phyloP scores from a whole-genome alignment of 2,329 filamentous ascomycete genomes.

The Hymenoscyphus scutula region DNA sequence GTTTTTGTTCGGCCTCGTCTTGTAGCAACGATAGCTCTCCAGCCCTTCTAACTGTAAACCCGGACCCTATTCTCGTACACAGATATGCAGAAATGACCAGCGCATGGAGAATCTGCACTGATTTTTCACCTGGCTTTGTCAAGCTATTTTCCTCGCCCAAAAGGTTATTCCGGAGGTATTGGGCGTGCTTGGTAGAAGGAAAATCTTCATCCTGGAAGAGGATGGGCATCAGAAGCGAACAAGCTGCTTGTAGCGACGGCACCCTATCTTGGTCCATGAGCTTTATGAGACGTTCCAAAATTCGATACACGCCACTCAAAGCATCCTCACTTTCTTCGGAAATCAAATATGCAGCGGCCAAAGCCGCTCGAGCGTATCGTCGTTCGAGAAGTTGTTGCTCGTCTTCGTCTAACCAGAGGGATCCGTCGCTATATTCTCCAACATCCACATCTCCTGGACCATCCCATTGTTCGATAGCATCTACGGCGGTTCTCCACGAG shows the following conservation, averaged over 20 bases:
- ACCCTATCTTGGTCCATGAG: conserved; percentile 60
- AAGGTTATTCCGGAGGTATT: conserved; percentile 50
- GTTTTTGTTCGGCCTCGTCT: conserved; percentile 62
- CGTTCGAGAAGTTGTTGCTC: conserved; percentile 58
- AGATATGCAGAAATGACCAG: conserved; percentile 61
- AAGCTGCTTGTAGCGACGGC: conserved; percentile 49
- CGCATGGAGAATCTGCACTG: conserved; percentile 60
- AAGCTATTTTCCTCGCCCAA: conserved; percentile 60
- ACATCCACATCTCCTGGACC: conserved; percentile 70
- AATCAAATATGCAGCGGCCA: conserved; percentile 68
- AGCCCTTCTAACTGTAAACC: conserved; percentile 50
- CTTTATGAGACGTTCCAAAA: conserved; percentile 57
- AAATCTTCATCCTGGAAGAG: conserved; percentile 36
- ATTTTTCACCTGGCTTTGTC: conserved; percentile 56
- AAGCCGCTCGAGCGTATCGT: conserved; percentile 64
- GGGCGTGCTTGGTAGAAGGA: conserved; percentile 42
- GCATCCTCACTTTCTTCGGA: conserved; percentile 57
- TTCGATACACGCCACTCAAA: conserved; percentile 57
- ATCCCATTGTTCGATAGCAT: conserved; percentile 68
- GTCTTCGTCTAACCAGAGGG: conserved; percentile 57
- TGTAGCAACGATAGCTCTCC: conserved; percentile 64
- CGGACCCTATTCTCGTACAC: conserved; percentile 49
- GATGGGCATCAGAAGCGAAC: conserved; percentile 46
- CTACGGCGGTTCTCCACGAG: conserved; percentile 61
- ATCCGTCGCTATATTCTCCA: conserved; percentile 53